Conservation (phyloP, 441 rosid species). For the Corymbia citriodora region DNA sequence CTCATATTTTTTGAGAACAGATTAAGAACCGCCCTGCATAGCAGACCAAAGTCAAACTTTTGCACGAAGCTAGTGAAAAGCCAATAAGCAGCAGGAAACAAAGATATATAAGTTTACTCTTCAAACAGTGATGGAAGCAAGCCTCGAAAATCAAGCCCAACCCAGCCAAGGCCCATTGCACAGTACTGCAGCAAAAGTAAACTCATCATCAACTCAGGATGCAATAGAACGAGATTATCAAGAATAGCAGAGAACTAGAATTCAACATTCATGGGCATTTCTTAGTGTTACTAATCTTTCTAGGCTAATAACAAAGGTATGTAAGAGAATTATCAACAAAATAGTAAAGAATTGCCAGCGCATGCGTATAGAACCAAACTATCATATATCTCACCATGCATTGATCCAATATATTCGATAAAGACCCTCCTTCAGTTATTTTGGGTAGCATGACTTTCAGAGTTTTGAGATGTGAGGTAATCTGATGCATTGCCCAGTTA, state of each 20-base stretch:
- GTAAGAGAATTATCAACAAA: not conserved
- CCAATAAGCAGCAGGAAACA: not conserved
- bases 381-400: slow-evolving; percentile 61
- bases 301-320: not conserved
- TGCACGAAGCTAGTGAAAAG: not conserved
- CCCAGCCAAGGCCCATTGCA: slow-evolving; percentile 95
- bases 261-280: not conserved
- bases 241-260: not conserved
- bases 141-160: slow-evolving; percentile 91
- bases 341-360: not conserved
- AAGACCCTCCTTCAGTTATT: slow-evolving; percentile 91
- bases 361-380: not conserved
- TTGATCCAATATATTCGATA: slow-evolving; percentile 88
- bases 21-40: slow-evolving; percentile 78
- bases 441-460: slow-evolving; percentile 90
- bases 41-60: slow-evolving; percentile 13
- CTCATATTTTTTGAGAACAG: slow-evolving; percentile 83
- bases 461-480: slow-evolving; percentile 90
- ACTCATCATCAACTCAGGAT: slow-evolving; percentile 4
- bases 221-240: not conserved
- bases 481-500: slow-evolving; percentile 98
- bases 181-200: slow-evolving; percentile 56
- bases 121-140: slow-evolving; percentile 88
- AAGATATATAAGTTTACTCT: slow-evolving; percentile 44
- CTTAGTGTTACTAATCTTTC: not conserved